Conservation (phyloP, 1,139 yeast genomes). For the Pichia inconspicua region DNA sequence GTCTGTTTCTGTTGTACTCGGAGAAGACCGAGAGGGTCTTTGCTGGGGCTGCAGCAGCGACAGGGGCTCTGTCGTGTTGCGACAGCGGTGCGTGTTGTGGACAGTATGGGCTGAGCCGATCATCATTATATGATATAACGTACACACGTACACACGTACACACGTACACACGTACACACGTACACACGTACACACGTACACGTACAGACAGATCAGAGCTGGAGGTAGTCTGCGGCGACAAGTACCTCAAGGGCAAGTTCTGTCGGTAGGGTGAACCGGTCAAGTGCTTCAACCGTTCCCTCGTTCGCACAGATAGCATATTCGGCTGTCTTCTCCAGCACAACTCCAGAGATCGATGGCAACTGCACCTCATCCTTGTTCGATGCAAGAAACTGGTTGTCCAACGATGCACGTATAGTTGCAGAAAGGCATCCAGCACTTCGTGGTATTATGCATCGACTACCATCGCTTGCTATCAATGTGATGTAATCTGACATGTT, state of each 20-base stretch:
- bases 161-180: no score
- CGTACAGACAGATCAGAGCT: no score
- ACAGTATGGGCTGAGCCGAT: no score
- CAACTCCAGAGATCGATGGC: conserved; percentile 5
- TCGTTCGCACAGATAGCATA: conserved; percentile 35
- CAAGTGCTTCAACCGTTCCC: conserved; percentile 50
- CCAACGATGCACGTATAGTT: background rate
- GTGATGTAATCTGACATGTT: background rate
- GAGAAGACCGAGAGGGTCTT: background rate
- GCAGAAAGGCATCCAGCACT: background rate
- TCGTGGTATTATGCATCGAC: background rate
- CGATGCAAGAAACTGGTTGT: background rate
- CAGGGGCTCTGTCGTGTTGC: background rate
- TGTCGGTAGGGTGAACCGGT: conserved; percentile 87
- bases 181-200: no score
- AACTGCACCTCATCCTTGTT: background rate
- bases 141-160: no score
- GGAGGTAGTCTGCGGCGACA: conserved; percentile 86
- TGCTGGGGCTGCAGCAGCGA: no score
- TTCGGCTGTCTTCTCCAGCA: conserved; percentile 72
- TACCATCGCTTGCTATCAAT: background rate
- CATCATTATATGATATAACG: no score
- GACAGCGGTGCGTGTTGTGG: background rate
- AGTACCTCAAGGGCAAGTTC: conserved; percentile 86
- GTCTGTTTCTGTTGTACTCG: background rate